Conservation (phyloP, 148 eudicot genomes). For the Chenopodium album region DNA sequence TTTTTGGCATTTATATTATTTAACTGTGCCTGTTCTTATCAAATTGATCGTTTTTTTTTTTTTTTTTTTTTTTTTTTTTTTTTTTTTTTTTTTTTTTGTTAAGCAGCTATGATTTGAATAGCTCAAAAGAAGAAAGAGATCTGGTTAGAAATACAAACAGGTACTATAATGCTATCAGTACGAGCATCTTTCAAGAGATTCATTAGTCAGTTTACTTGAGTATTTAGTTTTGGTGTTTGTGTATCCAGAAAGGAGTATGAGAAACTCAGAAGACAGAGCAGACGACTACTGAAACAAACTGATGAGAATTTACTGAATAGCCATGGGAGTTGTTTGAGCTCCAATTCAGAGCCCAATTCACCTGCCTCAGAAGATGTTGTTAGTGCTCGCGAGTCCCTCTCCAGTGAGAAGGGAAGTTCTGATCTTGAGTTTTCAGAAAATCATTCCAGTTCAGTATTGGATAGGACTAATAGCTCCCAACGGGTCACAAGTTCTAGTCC, state of each 20-base stretch:
- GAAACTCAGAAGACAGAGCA: conserved; percentile 72
- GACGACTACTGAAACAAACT: conserved; percentile 50
- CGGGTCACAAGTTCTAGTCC: conserved; percentile 39
- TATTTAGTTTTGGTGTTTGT: background rate
- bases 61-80: conserved; percentile 8
- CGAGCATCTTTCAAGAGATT: background rate
- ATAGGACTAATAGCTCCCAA: conserved; percentile 42
- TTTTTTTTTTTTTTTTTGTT: conserved; percentile 13
- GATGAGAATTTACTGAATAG: conserved; percentile 33
- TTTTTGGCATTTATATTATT: background rate
- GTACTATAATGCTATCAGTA: conserved; percentile 28
- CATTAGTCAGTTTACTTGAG: background rate
- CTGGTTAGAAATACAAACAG: conserved; percentile 56
- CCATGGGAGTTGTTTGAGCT: conserved; percentile 35
- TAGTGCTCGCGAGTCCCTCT: conserved; percentile 81
- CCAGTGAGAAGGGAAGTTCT: conserved; percentile 58
- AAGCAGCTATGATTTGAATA: conserved; percentile 71
- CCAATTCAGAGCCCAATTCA: conserved; percentile 43
- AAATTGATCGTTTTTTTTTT: background rate
- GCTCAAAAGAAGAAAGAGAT: conserved; percentile 81
- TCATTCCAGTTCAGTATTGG: conserved; percentile 35
- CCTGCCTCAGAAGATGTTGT: conserved; percentile 74
- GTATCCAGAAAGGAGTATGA: conserved; percentile 79
- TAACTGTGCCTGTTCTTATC: background rate
- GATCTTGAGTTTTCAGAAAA: conserved; percentile 46